Evolutionary conservation across 495 filamentous ascomycete species (phyloP).

Genomic region (Hypomontagnella submonticulosa): DNA sequence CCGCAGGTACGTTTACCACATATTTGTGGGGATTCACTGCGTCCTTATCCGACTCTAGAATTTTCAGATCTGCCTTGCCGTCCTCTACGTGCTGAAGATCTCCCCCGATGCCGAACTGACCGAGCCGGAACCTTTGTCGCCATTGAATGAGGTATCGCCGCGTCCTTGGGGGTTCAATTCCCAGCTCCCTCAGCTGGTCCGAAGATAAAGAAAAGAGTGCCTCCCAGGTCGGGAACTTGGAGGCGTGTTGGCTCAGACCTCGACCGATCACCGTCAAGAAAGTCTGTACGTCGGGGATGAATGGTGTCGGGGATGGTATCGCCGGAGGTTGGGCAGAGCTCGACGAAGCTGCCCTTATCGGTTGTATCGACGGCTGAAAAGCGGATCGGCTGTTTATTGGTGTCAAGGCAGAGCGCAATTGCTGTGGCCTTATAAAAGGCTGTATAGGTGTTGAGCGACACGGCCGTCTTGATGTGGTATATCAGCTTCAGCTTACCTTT

Average conservation of each 20-base stretch:
- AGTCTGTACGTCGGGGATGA: slow-evolving; percentile 85
- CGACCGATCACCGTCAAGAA: slow-evolving; percentile 95
- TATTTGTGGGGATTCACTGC: slow-evolving; percentile 39
- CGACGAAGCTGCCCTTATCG: slow-evolving; percentile 44
- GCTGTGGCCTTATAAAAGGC: slow-evolving; percentile 41
- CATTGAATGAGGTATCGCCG: slow-evolving; percentile 86
- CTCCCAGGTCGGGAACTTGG: slow-evolving; percentile 90
- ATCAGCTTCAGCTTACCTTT: slow-evolving; percentile 34
- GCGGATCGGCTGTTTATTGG: slow-evolving; percentile 5
- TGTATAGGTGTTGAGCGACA: slow-evolving; percentile 8
- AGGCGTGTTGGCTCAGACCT: slow-evolving; percentile 77
- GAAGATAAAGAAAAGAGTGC: slow-evolving; percentile 84
- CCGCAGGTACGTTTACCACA: slow-evolving; percentile 78
- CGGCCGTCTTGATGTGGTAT: not conserved
- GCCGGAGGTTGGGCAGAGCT: slow-evolving; percentile 49
- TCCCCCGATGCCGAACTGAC: slow-evolving; percentile 80
- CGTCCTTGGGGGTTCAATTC: slow-evolving; percentile 84
- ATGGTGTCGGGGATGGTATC: slow-evolving; percentile 79
- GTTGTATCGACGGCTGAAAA: slow-evolving; percentile 42
- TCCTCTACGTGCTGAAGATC: slow-evolving; percentile 77
- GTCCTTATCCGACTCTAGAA: slow-evolving; percentile 68
- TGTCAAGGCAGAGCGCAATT: slow-evolving; percentile 33
- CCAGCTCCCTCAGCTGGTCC: slow-evolving; percentile 78
- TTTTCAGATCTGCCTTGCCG: slow-evolving; percentile 73
- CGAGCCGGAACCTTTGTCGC: slow-evolving; percentile 82